phyloP scores from a whole-genome alignment of 179 eudicot species.

The Patellifolia procumbens region DNA sequence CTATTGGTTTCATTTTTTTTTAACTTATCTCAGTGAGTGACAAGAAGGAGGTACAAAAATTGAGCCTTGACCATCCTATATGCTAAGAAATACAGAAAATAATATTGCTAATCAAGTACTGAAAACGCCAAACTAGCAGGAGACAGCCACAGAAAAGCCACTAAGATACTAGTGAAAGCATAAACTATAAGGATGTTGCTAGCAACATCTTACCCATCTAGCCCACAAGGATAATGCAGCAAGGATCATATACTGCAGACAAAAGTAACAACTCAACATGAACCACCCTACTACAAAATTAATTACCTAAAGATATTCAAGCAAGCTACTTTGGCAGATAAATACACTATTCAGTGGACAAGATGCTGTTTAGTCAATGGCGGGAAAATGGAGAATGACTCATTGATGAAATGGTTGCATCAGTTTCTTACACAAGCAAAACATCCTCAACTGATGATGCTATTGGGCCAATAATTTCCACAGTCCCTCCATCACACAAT shows the following conservation, averaged over 20 bases:
- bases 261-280: background rate
- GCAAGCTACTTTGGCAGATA: background rate
- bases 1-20: background rate
- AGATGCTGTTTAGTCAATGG: constrained; percentile 3
- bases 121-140: background rate
- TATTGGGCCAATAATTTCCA: constrained; percentile 87
- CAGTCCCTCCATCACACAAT: constrained; percentile 84
- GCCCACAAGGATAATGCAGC: background rate
- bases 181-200: background rate
- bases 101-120: background rate
- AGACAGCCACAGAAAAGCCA: background rate
- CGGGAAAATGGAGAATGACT: background rate
- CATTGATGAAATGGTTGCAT: background rate
- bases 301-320: background rate
- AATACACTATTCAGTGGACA: background rate
- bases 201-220: background rate
- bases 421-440: constrained; percentile 78
- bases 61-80: background rate
- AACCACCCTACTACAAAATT: too few relatives aligned
- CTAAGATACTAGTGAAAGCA: too few relatives aligned
- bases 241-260: background rate
- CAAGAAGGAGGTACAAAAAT: too few relatives aligned
- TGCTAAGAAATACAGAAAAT: too few relatives aligned
- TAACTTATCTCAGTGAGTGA: background rate
- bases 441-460: constrained; percentile 89